These are phyloP conservation scores for Stentor coeruleus DNA, from an alignment of 73 alveolate species.

Conservation along the genomic window DNA sequence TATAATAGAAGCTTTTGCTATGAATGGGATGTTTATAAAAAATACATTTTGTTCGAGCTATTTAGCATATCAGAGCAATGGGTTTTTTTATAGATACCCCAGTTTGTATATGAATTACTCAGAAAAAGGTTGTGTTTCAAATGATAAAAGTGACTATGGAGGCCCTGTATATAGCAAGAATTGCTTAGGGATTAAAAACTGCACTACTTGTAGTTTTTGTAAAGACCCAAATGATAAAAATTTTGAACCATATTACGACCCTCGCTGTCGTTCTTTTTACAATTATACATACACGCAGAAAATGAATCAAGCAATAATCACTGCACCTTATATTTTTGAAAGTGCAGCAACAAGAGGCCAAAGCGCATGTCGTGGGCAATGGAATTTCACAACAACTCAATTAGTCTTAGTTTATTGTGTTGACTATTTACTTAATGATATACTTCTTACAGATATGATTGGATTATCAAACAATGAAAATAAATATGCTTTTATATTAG, in stretches of 20 bases:
- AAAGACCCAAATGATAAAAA: background rate
- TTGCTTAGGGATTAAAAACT: no score
- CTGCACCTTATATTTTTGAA: background rate
- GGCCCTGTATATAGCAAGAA: no score
- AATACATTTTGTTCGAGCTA: background rate
- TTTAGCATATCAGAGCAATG: background rate
- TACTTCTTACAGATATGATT: no score
- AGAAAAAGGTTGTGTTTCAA: no score
- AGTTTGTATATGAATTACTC: background rate
- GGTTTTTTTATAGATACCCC: background rate
- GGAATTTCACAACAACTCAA: background rate
- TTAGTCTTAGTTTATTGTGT: background rate
- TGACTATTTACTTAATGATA: background rate
- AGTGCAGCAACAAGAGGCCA: background rate
- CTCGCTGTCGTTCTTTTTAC: background rate
- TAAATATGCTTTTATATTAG: background rate
- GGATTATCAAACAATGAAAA: background rate
- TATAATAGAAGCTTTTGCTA: background rate
- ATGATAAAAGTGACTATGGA: background rate
- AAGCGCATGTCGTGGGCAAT: background rate
- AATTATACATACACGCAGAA: background rate
- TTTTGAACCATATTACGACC: background rate
- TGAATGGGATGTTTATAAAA: background rate
- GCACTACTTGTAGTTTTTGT: background rate
- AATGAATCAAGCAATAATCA: background rate